Conservation (phyloP, 108 stramenopile genomes). For the Nannochloropsis salina region DNA sequence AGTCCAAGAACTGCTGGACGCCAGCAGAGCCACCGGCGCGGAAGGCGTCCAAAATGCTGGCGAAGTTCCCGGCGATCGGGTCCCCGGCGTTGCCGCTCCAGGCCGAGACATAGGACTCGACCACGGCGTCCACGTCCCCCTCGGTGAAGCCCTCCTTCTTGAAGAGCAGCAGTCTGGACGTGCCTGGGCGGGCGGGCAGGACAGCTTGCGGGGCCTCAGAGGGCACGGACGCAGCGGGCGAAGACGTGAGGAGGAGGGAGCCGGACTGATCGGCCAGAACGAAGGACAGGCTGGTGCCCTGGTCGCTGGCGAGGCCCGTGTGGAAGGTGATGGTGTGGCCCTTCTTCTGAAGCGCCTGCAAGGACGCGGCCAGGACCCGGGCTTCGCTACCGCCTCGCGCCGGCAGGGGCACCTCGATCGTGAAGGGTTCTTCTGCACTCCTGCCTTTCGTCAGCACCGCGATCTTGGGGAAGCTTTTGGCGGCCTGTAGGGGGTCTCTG, state of each 20-base stretch:
- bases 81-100: constrained; percentile 27
- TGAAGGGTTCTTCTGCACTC: not conserved
- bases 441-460: not conserved
- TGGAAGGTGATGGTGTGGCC: not conserved
- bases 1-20: not conserved
- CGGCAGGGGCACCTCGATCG: constrained; percentile 11
- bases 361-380: not conserved
- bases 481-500: not conserved
- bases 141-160: constrained; percentile 48
- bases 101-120: constrained; percentile 43
- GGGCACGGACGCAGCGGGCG: not conserved
- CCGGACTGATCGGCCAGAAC: constrained; percentile 11
- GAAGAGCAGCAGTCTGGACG: constrained; percentile 40
- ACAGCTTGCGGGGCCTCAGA: not conserved
- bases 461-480: not conserved
- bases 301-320: not conserved
- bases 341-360: constrained; percentile 4
- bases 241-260: not conserved
- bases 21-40: not conserved
- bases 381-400: not conserved
- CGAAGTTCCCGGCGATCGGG: constrained; percentile 25
- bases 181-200: not conserved
- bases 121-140: constrained; percentile 39
- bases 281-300: constrained; percentile 1
- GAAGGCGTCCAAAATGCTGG: not conserved